Conservation (phyloP, 345 rosid species). For the Salix dunnii region DNA sequence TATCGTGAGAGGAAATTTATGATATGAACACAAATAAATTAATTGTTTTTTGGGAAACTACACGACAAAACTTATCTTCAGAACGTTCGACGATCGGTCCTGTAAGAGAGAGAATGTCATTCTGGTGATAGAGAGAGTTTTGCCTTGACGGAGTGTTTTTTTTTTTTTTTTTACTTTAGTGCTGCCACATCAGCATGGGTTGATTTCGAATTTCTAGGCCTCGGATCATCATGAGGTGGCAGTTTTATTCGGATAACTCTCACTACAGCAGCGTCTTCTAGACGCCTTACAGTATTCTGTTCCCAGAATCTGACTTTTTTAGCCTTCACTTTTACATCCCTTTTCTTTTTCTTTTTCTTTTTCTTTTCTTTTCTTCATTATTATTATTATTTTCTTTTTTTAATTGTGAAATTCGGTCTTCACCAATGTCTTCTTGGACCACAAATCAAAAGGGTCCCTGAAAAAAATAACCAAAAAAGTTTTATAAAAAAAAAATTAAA, state of each 20-base stretch:
- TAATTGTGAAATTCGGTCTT: too few species aligned
- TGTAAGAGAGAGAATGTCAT: background rate
- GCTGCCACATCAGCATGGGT: background rate
- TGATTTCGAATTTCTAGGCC: background rate
- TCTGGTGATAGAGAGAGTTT: background rate
- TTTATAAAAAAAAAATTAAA: too few species aligned
- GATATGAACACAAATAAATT: background rate
- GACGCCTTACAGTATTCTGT: background rate
- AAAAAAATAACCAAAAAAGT: too few species aligned
- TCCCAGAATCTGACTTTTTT: too few species aligned
- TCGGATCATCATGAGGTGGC: background rate
- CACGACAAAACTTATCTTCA: background rate
- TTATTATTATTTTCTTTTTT: too few species aligned
- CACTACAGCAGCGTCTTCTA: background rate
- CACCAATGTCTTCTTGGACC: too few species aligned
- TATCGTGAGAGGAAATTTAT: background rate
- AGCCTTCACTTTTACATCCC: too few species aligned
- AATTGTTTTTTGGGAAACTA: background rate
- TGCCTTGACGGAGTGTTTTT: background rate
- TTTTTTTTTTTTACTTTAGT: too few species aligned
- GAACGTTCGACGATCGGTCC: background rate
- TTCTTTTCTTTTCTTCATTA: too few species aligned
- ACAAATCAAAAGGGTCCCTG: fast-evolving
- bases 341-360: too few species aligned
- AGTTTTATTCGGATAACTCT: background rate